Evolutionary conservation across 2,329 filamentous ascomycete genomes (phyloP).

Genomic region (Stylonectria norvegica): DNA sequence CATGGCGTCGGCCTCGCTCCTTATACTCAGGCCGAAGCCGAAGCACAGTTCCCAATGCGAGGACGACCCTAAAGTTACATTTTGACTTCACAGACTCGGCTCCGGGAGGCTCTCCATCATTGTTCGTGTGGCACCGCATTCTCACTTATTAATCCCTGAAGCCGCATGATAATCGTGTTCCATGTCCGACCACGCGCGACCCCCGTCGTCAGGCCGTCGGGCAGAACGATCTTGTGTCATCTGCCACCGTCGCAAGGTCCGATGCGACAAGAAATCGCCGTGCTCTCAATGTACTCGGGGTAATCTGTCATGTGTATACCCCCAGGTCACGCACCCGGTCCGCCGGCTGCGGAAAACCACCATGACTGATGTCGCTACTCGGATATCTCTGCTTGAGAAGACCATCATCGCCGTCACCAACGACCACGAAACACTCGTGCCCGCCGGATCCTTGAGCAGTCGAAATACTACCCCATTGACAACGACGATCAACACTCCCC

Average conservation of each 20-base stretch:
- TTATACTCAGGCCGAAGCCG: background rate
- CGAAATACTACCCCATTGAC: too few relatives aligned
- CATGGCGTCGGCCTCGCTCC: background rate
- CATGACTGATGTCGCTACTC: constrained; percentile 33
- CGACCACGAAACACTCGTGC: constrained; percentile 4
- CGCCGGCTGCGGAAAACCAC: constrained; percentile 30
- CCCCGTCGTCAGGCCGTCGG: constrained; percentile 6
- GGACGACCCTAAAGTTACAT: too few relatives aligned
- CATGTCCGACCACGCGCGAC: constrained; percentile 6
- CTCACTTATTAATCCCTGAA: background rate
- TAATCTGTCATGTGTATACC: constrained; percentile 30
- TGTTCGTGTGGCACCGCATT: constrained; percentile 3
- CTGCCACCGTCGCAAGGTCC: constrained; percentile 57
- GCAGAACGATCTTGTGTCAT: constrained; percentile 37
- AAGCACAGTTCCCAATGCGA: too few relatives aligned
- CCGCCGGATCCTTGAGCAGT: background rate
- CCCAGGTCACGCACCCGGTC: constrained; percentile 20
- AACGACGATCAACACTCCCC: background rate
- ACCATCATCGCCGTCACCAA: constrained; percentile 20
- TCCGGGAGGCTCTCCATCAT: too few relatives aligned
- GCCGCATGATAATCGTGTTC: background rate
- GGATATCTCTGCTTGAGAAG: constrained; percentile 35
- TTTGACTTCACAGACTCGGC: too few relatives aligned
- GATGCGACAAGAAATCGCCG: constrained; percentile 68
- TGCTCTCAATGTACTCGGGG: constrained; percentile 64